phyloP scores from a whole-genome alignment of 805 yeast species.

The Yamadazyma kitorensis region DNA sequence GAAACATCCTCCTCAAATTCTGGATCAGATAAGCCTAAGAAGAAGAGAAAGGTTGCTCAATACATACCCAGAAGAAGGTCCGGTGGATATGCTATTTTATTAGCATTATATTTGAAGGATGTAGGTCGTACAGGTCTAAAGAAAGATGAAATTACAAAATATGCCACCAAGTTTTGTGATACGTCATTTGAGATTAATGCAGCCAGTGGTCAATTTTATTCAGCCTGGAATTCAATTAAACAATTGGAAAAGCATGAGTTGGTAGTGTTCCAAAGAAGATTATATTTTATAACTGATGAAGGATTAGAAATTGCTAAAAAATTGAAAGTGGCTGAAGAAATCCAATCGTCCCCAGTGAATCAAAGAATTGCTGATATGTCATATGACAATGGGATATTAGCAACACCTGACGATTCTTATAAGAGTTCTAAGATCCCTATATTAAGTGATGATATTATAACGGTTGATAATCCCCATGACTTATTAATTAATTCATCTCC shows the following conservation, averaged over 20 bases:
- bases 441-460: constrained; percentile 8
- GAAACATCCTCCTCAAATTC: too few relatives aligned
- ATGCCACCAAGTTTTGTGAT: constrained; percentile 56
- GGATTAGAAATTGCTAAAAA: constrained; percentile 63
- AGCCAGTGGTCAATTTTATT: constrained; percentile 57
- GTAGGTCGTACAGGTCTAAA: constrained; percentile 53
- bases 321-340: constrained; percentile 47
- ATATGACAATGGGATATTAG: constrained; percentile 34
- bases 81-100: constrained; percentile 80
- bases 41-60: constrained; percentile 21
- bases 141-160: constrained; percentile 53
- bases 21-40: constrained; percentile 4
- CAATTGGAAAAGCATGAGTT: constrained; percentile 60
- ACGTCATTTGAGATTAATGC: constrained; percentile 59
- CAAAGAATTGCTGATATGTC: constrained; percentile 21
- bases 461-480: constrained; percentile 10
- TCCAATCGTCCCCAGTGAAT: constrained; percentile 20
- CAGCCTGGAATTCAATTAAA: constrained; percentile 75
- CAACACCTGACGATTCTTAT: constrained; percentile 19
- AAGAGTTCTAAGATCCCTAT: neutral
- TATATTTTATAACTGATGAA: constrained; percentile 63
- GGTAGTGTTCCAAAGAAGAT: constrained; percentile 50
- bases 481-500: constrained; percentile 7
- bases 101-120: constrained; percentile 56
- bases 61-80: constrained; percentile 75